Percentiles rank a stretch among this genome's conserved stretches.
phyloP scores from a whole-genome alignment of 2,329 filamentous ascomycete species.

The Diaporthe ilicicola region DNA sequence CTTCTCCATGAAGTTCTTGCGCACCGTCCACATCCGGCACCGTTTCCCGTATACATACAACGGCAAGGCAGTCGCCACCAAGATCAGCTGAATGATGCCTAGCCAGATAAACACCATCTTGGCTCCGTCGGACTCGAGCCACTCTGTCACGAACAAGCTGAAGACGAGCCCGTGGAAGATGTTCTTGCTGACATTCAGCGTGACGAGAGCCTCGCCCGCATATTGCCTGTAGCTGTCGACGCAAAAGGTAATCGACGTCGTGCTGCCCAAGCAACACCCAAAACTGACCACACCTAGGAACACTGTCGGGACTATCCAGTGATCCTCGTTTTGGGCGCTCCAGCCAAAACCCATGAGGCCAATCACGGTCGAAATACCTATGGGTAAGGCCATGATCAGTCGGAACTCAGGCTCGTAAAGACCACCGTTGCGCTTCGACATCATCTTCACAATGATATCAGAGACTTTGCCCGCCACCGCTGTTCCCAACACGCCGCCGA shows the following conservation, averaged over 20 bases:
- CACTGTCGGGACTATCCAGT: conserved; percentile 90
- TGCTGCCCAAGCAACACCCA: conserved; percentile 88
- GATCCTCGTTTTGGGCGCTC: conserved; percentile 77
- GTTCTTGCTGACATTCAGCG: conserved; percentile 94
- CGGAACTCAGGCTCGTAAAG: conserved; percentile 96
- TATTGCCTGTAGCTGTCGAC: conserved; percentile 95
- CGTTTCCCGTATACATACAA: conserved; percentile 96
- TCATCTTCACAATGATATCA: conserved; percentile 82
- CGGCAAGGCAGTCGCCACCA: conserved; percentile 79
- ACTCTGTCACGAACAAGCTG: conserved; percentile 84
- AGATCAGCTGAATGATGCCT: conserved; percentile 83
- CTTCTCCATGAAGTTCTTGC: conserved; percentile 10
- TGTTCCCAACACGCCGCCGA: conserved; percentile 90
- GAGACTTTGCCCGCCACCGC: conserved; percentile 89
- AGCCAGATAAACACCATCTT: conserved; percentile 83
- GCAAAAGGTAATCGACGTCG: conserved; percentile 91
- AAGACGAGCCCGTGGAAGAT: conserved; percentile 91
- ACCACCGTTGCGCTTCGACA: conserved; percentile 88
- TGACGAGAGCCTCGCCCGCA: conserved; percentile 92
- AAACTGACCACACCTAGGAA: conserved; percentile 95
- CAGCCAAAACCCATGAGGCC: conserved; percentile 98
- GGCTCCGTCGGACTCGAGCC: conserved; percentile 79
- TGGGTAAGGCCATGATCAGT: conserved; percentile 85
- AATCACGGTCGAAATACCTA: conserved; percentile 79
- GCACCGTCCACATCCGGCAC: conserved; percentile 85